Conservation (phyloP, 305 asterid species). For the Fraxinus sp. region DNA sequence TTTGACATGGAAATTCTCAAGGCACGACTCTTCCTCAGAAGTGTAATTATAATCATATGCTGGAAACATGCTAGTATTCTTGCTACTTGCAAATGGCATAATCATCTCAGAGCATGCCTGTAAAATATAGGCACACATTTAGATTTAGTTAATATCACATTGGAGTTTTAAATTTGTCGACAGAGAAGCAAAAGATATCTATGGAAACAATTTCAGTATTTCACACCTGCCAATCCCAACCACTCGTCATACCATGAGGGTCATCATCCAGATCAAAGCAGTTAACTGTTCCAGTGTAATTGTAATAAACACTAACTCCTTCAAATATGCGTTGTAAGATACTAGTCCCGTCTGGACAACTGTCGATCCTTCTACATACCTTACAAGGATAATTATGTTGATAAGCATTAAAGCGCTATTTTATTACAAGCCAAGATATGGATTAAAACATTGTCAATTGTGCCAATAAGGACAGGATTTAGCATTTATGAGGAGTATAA, state of each 20-base stretch:
- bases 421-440: neutral
- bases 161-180: conserved; percentile 1
- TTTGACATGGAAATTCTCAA: conserved; percentile 58
- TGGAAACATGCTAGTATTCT: conserved; percentile 70
- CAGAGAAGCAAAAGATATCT: conserved; percentile 11
- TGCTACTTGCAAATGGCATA: conserved; percentile 74
- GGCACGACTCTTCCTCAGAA: conserved; percentile 51
- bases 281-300: conserved; percentile 62
- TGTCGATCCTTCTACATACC: conserved; percentile 82
- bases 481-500: neutral
- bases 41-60: conserved; percentile 49
- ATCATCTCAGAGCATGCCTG: conserved; percentile 98
- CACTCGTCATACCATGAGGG: conserved; percentile 78
- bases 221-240: conserved; percentile 95
- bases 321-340: conserved; percentile 65
- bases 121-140: conserved; percentile 15
- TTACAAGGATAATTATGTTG: conserved; percentile 29
- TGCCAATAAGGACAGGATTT: neutral
- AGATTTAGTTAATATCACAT: neutral
- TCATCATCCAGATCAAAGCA: conserved; percentile 82
- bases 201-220: neutral
- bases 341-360: conserved; percentile 49
- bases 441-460: neutral
- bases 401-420: conserved; percentile 8
- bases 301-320: conserved; percentile 80